These are phyloP conservation scores for Fonsecaea multimorphosa DNA, from an alignment of 2,329 filamentous ascomycete species.

Conservation along the genomic window DNA sequence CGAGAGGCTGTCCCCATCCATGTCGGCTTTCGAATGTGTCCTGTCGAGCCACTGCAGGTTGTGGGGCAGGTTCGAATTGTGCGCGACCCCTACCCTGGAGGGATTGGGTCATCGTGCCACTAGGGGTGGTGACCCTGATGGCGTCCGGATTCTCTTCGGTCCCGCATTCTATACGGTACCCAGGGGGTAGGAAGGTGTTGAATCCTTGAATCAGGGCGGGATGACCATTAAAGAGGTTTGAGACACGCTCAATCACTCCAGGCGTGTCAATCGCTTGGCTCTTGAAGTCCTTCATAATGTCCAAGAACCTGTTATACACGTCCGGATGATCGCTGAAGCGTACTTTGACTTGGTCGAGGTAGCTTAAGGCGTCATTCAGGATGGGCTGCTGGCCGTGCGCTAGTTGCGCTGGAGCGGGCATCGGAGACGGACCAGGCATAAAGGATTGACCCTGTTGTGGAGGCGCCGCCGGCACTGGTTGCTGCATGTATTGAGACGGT, in stretches of 20 bases:
- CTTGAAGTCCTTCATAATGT: constrained; percentile 99
- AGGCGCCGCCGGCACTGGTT: constrained; percentile 53
- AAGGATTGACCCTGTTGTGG: constrained; percentile 58
- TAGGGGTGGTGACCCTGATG: constrained; percentile 94
- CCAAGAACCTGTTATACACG: constrained; percentile 94
- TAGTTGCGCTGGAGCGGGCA: constrained; percentile 62
- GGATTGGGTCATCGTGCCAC: constrained; percentile 93
- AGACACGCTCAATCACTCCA: constrained; percentile 95
- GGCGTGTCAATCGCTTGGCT: constrained; percentile 98
- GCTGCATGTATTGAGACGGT: constrained; percentile 66
- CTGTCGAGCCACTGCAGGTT: constrained; percentile 23
- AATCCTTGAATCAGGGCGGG: constrained; percentile 96
- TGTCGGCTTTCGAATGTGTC: constrained; percentile 37
- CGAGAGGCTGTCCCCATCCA: constrained; percentile 36
- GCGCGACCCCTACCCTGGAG: constrained; percentile 62
- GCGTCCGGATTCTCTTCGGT: constrained; percentile 92
- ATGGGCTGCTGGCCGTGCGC: constrained; percentile 85
- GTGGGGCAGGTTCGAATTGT: constrained; percentile 38
- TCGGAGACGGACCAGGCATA: constrained; percentile 50
- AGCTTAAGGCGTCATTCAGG: constrained; percentile 83
- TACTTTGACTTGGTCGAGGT: constrained; percentile 97
- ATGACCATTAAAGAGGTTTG: constrained; percentile 92
- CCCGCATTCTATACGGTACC: constrained; percentile 95
- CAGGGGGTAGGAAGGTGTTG: constrained; percentile 94
- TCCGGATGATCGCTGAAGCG: constrained; percentile 96